Evolutionary conservation across 139 green algal species (phyloP).

Genomic region (Chlorella ohadii): DNA sequence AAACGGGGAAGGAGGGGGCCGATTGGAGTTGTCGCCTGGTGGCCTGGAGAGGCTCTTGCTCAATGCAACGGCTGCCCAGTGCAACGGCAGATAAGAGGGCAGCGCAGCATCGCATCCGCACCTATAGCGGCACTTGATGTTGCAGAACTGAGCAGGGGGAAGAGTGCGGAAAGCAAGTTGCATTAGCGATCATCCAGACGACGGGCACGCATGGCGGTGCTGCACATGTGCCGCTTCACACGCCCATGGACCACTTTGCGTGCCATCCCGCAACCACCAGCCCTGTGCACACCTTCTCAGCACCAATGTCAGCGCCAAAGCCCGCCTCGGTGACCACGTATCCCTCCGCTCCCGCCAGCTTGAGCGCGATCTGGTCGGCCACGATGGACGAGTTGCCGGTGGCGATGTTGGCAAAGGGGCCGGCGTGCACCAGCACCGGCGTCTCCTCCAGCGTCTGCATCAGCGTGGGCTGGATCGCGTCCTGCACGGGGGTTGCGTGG

Average conservation of each 20-base stretch:
- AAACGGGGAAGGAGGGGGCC: not conserved
- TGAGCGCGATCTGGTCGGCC: conserved; percentile 93
- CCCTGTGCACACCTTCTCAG: conserved; percentile 81
- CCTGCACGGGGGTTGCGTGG: conserved; percentile 37
- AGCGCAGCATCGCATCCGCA: not conserved
- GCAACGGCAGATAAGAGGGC: no score
- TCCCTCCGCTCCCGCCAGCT: conserved; percentile 88
- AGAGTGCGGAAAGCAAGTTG: no score
- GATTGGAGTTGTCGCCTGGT: no score
- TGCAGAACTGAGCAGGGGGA: conserved; percentile 10
- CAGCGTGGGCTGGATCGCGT: conserved; percentile 93
- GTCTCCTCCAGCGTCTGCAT: conserved; percentile 96
- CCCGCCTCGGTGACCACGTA: conserved; percentile 96
- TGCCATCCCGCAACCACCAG: no score
- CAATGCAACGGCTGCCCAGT: no score
- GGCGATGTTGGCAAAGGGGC: conserved; percentile 98
- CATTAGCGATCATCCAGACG: no score
- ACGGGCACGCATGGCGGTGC: no score
- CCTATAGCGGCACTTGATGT: conserved; percentile 34
- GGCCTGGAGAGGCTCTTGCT: no score
- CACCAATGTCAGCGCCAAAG: conserved; percentile 98
- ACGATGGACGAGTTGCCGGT: conserved; percentile 96
- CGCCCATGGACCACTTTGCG: no score
- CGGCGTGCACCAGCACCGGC: conserved; percentile 93
- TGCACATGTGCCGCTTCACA: no score